Base-by-base conservation (phyloP, 23 red algal genomes). In the Gracilaria vermiculophylla region DNA sequence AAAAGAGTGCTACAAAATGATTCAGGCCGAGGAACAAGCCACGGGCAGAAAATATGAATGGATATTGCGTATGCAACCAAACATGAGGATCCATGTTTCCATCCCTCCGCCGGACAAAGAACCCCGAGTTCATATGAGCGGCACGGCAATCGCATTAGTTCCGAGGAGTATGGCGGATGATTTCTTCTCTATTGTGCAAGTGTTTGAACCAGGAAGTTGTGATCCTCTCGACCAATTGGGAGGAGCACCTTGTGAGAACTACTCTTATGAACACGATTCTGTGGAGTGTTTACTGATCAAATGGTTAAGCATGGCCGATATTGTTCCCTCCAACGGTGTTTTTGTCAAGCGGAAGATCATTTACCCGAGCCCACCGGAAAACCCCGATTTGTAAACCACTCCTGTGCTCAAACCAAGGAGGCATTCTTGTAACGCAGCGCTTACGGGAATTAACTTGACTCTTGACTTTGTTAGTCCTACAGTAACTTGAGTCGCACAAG, bases 81-180 rank as follows among this genome's bases (percentile, higher is more conserved):
- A 88, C 66, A 88, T 88, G 84, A 36, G 56, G 41, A 88, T 88
- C 13, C 31, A 29, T 13, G 54, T 88, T 5, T 47, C 13, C 29
- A 12, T 77, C 29, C 67, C 69, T 10, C 51, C 69, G 2, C 32
- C 67, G 37, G 67, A 62, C 36, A 39, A 48, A 13, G 25, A 57
- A 33, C 69, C 84, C 1, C 47, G 84, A 28, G 84, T 88, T 17
- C 84, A 88, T 78, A 43, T 88, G 84, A 88, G 84, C 54, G 84
- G 84, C 67, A 45, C 53, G 2, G 84, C 84, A 10, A 64, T 88
- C 48, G 69, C 84, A 5, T 34, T 88, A 14, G 31, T 88, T 28
- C 84, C 84, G n/a, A 42, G 84, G 20, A 13, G 6, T 2, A 58
- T 77, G 72, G 84, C 84, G 29, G 84, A 88, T 52, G 66, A 66